phyloP scores from a whole-genome alignment of 164 flowering plant species.

The Berberis vulgaris region DNA sequence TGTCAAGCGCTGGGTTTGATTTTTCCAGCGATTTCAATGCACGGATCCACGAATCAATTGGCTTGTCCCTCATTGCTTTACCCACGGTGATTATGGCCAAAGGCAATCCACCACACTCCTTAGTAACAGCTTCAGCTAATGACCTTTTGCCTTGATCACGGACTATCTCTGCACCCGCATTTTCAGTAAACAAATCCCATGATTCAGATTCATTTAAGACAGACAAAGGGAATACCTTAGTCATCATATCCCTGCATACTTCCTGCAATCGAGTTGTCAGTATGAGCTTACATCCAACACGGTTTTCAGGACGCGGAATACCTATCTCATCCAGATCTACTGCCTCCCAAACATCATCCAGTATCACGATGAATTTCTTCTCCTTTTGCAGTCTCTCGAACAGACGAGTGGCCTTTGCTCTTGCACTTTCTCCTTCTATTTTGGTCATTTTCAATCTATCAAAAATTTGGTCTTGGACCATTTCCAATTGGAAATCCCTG shows the following conservation, averaged over 20 bases:
- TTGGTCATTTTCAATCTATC: conserved; percentile 6
- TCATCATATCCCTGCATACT: conserved; percentile 23
- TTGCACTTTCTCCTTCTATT: conserved; percentile 4
- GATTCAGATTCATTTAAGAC: conserved; percentile 5
- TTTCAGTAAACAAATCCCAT: conserved; percentile 3
- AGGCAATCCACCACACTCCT: conserved; percentile 11
- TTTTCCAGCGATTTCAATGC: conserved; percentile 12
- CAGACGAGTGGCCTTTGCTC: conserved; percentile 3
- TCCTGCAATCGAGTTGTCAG: conserved; percentile 17
- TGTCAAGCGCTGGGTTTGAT: neutral
- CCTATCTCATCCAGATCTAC: conserved; percentile 20
- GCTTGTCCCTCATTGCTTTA: conserved; percentile 10
- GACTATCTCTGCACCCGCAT: conserved; percentile 1
- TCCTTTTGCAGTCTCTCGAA: conserved; percentile 2
- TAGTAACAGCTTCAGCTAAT: neutral
- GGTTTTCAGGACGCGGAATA: conserved; percentile 12
- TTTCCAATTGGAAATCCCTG: neutral
- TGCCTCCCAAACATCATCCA: too few relatives aligned
- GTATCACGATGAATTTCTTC: neutral
- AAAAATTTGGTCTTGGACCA: conserved; percentile 3
- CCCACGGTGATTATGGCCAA: conserved; percentile 16
- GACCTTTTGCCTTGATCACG: neutral
- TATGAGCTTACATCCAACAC: neutral
- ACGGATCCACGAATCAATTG: conserved; percentile 14
- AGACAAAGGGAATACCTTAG: conserved; percentile 1